Evolutionary conservation across 345 rosid species (phyloP).

Genomic region (Citrus cavaleriei): DNA sequence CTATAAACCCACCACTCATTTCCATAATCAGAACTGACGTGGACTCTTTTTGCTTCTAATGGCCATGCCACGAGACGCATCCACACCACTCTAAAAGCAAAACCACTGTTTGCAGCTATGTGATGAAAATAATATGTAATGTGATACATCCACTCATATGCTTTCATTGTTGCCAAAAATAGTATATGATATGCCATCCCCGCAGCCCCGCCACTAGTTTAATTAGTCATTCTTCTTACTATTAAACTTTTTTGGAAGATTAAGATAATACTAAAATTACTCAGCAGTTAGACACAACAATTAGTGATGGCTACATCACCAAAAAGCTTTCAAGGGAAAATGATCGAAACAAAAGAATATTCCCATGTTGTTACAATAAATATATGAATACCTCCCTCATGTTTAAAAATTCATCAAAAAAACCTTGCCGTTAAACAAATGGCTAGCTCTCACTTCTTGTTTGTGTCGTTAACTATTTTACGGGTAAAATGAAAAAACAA

Average conservation of each 20-base stretch:
- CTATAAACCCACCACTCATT: background rate
- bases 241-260: background rate
- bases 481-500: no score
- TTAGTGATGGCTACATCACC: background rate
- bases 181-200: background rate
- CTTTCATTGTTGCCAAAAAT: background rate
- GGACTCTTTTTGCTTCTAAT: background rate
- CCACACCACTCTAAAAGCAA: background rate
- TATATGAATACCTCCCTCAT: no score
- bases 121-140: background rate
- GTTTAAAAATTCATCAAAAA: no score
- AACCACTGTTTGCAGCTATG: no score
- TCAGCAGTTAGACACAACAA: background rate
- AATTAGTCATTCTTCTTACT: background rate
- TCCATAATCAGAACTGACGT: background rate
- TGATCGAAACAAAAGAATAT: no score
- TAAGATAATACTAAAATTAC: background rate
- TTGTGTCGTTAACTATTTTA: no score
- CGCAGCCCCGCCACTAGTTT: background rate
- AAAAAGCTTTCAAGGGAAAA: no score
- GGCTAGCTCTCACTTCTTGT: no score
- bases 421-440: no score
- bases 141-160: background rate
- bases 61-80: background rate
- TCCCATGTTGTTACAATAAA: no score